These are phyloP conservation scores for Cydonia oblonga DNA, from an alignment of 331 rosid species.

Conservation along the genomic window DNA sequence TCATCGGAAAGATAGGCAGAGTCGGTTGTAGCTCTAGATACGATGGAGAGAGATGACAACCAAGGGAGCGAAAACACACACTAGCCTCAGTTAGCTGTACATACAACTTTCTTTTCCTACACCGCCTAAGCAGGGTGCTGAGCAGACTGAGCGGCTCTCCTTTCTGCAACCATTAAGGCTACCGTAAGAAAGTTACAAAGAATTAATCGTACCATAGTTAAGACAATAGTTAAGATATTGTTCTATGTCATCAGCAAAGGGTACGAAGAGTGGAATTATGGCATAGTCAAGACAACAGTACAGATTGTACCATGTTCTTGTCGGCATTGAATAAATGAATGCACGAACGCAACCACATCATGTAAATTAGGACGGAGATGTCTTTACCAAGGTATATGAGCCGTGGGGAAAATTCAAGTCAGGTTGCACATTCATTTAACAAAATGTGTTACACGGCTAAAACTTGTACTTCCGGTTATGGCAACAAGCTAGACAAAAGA, in stretches of 20 bases:
- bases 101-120: conserved; percentile 39
- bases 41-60: conserved; percentile 16
- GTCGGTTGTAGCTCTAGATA: conserved; percentile 31
- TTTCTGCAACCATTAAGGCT: conserved; percentile 46
- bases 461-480: not conserved
- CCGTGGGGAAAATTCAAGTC: not conserved
- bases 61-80: conserved; percentile 42
- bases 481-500: not conserved
- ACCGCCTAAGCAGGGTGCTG: conserved; percentile 57
- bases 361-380: not conserved
- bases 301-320: too few relatives aligned
- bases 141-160: conserved; percentile 96
- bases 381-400: not conserved
- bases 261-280: too few relatives aligned
- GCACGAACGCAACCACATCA: not conserved
- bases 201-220: not conserved
- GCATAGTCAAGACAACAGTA: too few relatives aligned
- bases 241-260: too few relatives aligned
- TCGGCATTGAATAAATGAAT: not conserved
- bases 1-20: conserved; percentile 27
- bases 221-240: not conserved
- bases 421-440: not conserved
- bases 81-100: conserved; percentile 92
- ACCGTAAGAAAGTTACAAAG: not conserved
- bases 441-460: not conserved